These are phyloP conservation scores for Phytopythium sindhum DNA, from an alignment of 352 stramenopile species.

Conservation along the genomic window DNA sequence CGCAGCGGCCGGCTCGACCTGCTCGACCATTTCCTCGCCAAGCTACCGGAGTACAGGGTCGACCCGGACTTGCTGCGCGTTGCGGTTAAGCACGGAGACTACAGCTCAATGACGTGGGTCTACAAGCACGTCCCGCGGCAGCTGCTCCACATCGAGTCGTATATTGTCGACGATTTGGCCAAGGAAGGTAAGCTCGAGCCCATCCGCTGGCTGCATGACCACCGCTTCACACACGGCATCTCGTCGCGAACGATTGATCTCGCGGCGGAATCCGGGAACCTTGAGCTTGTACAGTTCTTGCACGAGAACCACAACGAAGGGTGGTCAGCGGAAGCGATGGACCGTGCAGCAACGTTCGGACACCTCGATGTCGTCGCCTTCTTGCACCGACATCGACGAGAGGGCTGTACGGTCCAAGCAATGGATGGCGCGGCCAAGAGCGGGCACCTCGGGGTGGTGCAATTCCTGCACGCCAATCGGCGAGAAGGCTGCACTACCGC, in stretches of 20 bases:
- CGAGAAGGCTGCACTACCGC: slow-evolving; percentile 27
- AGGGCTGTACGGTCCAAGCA: slow-evolving; percentile 33
- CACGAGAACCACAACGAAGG: slow-evolving; percentile 23
- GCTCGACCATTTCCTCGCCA: neutral
- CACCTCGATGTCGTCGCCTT: slow-evolving; percentile 29
- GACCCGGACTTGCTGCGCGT: neutral
- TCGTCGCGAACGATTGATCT: slow-evolving; percentile 29
- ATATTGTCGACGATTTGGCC: neutral
- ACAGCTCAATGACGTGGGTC: neutral
- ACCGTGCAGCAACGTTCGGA: slow-evolving; percentile 24
- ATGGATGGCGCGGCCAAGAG: slow-evolving; percentile 33
- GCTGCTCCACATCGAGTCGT: neutral
- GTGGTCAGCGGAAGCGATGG: slow-evolving; percentile 32
- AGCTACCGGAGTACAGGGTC: neutral
- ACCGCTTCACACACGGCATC: slow-evolving; percentile 24
- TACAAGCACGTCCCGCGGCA: neutral
- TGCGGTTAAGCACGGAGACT: neutral
- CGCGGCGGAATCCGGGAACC: slow-evolving; percentile 25
- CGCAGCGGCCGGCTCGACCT: neutral
- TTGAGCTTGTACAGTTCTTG: slow-evolving; percentile 33
- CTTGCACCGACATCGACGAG: slow-evolving; percentile 26
- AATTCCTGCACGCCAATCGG: slow-evolving; percentile 29
- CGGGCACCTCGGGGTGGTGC: slow-evolving; percentile 22
- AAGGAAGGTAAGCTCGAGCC: slow-evolving; percentile 12
- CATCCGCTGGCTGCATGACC: slow-evolving; percentile 27